Base-by-base conservation (phyloP, 805 yeast species). In the Schizosaccharomyces lindneri region DNA sequence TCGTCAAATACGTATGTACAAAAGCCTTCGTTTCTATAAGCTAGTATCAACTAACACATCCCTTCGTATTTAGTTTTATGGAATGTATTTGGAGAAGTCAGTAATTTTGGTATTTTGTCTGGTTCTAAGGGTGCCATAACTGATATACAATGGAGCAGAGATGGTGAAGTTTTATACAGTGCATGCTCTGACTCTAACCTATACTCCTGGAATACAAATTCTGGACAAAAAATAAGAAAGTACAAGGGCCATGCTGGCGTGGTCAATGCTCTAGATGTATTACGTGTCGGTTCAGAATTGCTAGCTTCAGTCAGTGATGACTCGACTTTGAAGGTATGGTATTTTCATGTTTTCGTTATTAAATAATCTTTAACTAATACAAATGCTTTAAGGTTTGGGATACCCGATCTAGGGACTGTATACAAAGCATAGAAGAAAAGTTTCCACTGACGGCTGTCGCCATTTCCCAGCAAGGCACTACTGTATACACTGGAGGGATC, bases 71-170 rank as follows among this genome's bases (percentile, higher is more conserved):
- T 65, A 48, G 71, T 71, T 24, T 65, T 79, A 31, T 79, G 81
- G 81, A 69, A 71, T 41, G 68, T 74, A 4, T 78, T 78, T 2
- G 69, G 69, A n/a, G 72, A 66, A 43, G 63, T 66, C 61, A 65
- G 63, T 11, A 80, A 79, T 66, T 74, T 69, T 63, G 83, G 82
- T 2, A 70, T 72, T 3, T 64, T 79, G 2, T 63, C 65, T 13
- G 85, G 83, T 4, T 87, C 83, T 67, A 82, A 81, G 63, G 78
- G 80, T 5, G 87, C 87, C 0, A 75, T 85, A 0, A 79, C 87
- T 0, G 76, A 81, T 1, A 65, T 84, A 9, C 68, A 71, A 36
- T 85, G 89, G 86, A 65, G 70, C 5, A 76, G 78, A 51, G 80
- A 78, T 43, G 64, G 72, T 15, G 65, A 67, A 1, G 64, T 69